phyloP scores from a whole-genome alignment of 1,284 basidiomycete species.

The Leucoagaricus sp. region DNA sequence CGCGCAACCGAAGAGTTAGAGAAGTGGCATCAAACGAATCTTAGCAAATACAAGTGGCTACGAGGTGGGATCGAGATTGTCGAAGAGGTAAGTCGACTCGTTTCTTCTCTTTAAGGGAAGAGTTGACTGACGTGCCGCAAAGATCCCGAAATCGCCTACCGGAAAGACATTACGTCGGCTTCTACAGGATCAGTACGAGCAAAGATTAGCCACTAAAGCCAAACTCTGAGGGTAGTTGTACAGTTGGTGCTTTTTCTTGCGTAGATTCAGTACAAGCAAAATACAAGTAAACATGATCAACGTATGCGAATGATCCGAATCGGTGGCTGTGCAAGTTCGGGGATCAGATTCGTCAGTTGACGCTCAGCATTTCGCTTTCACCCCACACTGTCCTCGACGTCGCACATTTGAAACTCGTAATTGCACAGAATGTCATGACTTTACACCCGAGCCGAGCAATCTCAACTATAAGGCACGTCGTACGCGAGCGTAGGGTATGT shows the following conservation, averaged over 20 bases:
- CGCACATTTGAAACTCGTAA: too few species aligned
- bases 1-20: constrained; percentile 51
- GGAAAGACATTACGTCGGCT: constrained; percentile 65
- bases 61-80: constrained; percentile 67
- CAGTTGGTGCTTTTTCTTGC: too few species aligned
- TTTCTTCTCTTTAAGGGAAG: not conserved
- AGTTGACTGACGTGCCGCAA: not conserved
- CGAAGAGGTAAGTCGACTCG: constrained; percentile 44
- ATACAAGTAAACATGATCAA: too few species aligned
- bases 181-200: constrained; percentile 58
- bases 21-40: constrained; percentile 55
- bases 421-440: too few species aligned
- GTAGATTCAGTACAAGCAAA: too few species aligned
- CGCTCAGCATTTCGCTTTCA: too few species aligned
- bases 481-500: too few species aligned
- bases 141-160: constrained; percentile 72
- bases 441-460: too few species aligned
- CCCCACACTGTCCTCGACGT: too few species aligned
- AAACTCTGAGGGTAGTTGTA: constrained; percentile 7
- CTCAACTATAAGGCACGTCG: too few species aligned
- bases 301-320: constrained; percentile 50
- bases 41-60: constrained; percentile 73
- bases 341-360: too few species aligned
- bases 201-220: constrained; percentile 8
- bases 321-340: constrained; percentile 58